Evolutionary conservation across 140 eudicot genomes (phyloP).

Genomic region (Bidens hawaiensis): DNA sequence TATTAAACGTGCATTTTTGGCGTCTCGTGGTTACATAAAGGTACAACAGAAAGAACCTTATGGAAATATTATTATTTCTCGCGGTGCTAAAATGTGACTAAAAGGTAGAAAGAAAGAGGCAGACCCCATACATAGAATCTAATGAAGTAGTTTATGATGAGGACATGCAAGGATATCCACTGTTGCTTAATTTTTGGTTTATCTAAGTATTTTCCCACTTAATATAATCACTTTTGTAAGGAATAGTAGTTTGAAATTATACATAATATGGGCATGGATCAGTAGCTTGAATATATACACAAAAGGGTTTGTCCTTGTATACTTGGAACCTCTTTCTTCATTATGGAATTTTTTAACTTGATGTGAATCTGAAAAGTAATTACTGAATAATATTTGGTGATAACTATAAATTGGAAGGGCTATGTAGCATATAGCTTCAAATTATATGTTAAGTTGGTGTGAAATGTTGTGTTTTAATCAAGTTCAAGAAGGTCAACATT

Average conservation of each 20-base stretch:
- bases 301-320: too few species aligned
- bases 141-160: background rate
- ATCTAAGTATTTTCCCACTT: background rate
- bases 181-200: background rate
- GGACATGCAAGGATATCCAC: background rate
- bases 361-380: too few species aligned
- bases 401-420: background rate
- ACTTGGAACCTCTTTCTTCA: background rate
- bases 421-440: background rate
- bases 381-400: background rate
- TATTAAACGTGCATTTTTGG: constrained; percentile 63
- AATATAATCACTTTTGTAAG: background rate
- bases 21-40: constrained; percentile 45
- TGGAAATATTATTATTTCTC: constrained; percentile 66
- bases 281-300: background rate
- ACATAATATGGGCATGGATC: background rate
- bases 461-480: background rate
- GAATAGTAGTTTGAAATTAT: background rate
- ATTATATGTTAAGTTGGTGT: background rate
- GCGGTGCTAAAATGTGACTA: constrained; percentile 72
- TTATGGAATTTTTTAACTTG: background rate
- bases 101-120: background rate
- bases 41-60: constrained; percentile 66
- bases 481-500: background rate
- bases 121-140: background rate